Evolutionary conservation across 2,329 filamentous ascomycete genomes (phyloP).

Genomic region (Xylaria sp.): DNA sequence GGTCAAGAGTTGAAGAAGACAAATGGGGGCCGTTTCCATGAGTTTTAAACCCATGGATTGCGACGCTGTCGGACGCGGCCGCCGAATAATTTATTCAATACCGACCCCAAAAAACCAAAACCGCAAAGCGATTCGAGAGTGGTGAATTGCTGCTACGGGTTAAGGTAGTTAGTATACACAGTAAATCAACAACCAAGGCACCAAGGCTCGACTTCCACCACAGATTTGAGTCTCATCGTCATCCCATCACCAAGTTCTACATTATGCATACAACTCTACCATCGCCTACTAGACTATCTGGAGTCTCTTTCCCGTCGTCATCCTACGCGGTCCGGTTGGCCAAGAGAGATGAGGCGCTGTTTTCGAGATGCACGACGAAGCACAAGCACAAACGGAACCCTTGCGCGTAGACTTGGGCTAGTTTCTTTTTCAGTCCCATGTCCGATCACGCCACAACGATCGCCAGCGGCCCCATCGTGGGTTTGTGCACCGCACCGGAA

Average conservation of each 20-base stretch:
- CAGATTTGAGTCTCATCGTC: background rate
- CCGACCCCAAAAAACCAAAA: constrained; percentile 6
- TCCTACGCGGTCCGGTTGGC: constrained; percentile 12
- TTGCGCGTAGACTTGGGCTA: constrained; percentile 19
- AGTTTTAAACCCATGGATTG: constrained; percentile 20
- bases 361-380: constrained; percentile 12
- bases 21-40: constrained; percentile 29
- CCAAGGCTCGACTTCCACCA: background rate
- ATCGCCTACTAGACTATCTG: background rate
- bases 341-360: constrained; percentile 8
- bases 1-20: constrained; percentile 11
- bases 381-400: constrained; percentile 22
- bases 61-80: constrained; percentile 23
- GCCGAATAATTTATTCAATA: constrained; percentile 23
- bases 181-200: background rate
- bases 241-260: constrained; percentile 1
- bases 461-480: constrained; percentile 37
- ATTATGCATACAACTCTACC: constrained; percentile 16
- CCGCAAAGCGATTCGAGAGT: constrained; percentile 12
- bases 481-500: constrained; percentile 30
- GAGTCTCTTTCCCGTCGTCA: background rate
- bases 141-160: background rate
- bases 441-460: constrained; percentile 45
- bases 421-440: constrained; percentile 36
- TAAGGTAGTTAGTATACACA: background rate